Percentiles rank a stretch among this genome's conserved stretches.
Conservation (phyloP, 805 yeast species). For the Tetrapisispora pingtungensis region DNA sequence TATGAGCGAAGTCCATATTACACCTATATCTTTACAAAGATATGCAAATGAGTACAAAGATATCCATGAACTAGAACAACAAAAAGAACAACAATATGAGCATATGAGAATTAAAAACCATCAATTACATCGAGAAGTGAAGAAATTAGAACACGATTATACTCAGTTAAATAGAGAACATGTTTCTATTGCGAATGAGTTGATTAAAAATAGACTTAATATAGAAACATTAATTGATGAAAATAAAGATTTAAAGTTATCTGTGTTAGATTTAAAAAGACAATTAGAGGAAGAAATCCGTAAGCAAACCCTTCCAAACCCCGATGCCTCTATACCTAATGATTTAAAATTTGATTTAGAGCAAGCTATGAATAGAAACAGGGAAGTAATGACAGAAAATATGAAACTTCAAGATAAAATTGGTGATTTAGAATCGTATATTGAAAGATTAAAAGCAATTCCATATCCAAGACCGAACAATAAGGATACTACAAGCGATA, state of each 20-base stretch:
- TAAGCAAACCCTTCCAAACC: slow-evolving; percentile 23
- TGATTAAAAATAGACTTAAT: slow-evolving; percentile 69
- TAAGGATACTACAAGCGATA: neutral
- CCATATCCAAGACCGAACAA: neutral
- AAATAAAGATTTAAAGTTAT: slow-evolving; percentile 46
- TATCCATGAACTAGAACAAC: slow-evolving; percentile 56
- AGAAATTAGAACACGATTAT: slow-evolving; percentile 60
- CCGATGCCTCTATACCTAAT: slow-evolving; percentile 31
- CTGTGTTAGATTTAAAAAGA: slow-evolving; percentile 39
- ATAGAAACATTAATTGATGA: slow-evolving; percentile 71
- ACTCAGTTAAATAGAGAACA: slow-evolving; percentile 71
- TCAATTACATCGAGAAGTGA: slow-evolving; percentile 59
- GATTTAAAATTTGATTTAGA: slow-evolving; percentile 43
- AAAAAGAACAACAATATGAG: slow-evolving; percentile 51
- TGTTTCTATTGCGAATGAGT: slow-evolving; percentile 73
- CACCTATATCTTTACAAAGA: slow-evolving; percentile 62
- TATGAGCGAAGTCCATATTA: slow-evolving; percentile 49
- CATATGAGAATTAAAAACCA: slow-evolving; percentile 62
- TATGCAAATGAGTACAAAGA: slow-evolving; percentile 68
- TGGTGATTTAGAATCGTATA: slow-evolving; percentile 33
- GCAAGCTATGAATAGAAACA: slow-evolving; percentile 49
- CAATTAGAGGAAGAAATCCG: slow-evolving; percentile 29
- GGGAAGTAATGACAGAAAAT: slow-evolving; percentile 58
- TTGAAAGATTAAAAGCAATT: slow-evolving; percentile 28
- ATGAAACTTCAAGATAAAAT: slow-evolving; percentile 46